Conservation (phyloP, 306 rosid genomes). For the Pyrus bretschneideri region DNA sequence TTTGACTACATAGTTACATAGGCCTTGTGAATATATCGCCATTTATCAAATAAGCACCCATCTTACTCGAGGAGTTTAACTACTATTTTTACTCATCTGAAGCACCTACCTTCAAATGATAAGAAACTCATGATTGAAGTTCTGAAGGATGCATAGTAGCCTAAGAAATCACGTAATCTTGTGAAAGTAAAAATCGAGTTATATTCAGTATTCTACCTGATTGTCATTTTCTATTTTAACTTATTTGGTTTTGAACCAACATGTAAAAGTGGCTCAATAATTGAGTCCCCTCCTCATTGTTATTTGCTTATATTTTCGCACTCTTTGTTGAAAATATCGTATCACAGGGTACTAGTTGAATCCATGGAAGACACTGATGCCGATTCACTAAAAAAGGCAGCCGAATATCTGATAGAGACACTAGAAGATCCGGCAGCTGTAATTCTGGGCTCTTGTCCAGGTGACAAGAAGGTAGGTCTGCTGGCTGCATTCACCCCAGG, state of each 20-base stretch:
- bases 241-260: neutral
- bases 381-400: constrained; percentile 77
- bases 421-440: constrained; percentile 87
- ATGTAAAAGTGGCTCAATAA: neutral
- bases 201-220: neutral
- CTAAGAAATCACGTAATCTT: neutral
- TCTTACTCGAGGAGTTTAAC: neutral
- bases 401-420: constrained; percentile 64
- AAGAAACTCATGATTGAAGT: neutral
- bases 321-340: neutral
- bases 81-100: neutral
- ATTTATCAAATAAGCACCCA: neutral
- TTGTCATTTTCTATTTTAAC: neutral
- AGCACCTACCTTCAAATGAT: neutral
- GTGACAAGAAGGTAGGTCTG: constrained; percentile 83
- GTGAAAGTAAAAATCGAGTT: neutral
- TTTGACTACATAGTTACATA: neutral
- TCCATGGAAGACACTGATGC: constrained; percentile 78
- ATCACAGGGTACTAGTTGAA: constrained; percentile 70
- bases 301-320: neutral
- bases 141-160: neutral
- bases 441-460: constrained; percentile 79
- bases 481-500: constrained; percentile 91
- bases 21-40: neutral
- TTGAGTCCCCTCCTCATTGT: neutral